These are phyloP conservation scores for Debaryomycetaceae sp. DNA, from an alignment of 1,139 yeast genomes.

Conservation along the genomic window DNA sequence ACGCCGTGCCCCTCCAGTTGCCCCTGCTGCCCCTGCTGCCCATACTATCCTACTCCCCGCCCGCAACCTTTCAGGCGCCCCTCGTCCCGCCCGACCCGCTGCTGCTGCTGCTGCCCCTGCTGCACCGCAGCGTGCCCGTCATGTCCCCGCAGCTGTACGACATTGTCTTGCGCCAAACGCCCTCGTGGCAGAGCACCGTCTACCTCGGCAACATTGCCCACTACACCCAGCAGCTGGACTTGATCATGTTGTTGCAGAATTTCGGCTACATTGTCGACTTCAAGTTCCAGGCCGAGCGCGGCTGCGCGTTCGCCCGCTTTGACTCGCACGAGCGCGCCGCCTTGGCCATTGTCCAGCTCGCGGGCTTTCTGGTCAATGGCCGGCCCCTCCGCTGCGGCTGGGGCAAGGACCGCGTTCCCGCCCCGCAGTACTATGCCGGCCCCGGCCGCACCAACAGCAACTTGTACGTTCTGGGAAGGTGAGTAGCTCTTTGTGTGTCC, in stretches of 20 bases:
- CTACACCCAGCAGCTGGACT: conserved; percentile 59
- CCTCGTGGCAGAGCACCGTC: conserved; percentile 81
- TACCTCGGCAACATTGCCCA: conserved; percentile 81
- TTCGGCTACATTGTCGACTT: conserved; percentile 79
- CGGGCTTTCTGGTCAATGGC: conserved; percentile 68
- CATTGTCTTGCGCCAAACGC: conserved; percentile 62
- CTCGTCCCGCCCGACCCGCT: not conserved
- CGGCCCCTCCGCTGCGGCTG: conserved; percentile 78
- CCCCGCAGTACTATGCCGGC: conserved; percentile 22
- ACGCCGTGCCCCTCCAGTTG: not conserved
- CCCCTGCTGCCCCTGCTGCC: conserved; percentile 6
- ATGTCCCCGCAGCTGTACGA: conserved; percentile 54
- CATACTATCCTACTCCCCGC: conserved; percentile 6
- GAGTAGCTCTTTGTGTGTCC: conserved; percentile 1
- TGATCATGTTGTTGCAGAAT: conserved; percentile 65
- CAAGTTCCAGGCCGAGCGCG: conserved; percentile 70
- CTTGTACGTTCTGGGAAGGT: conserved; percentile 12
- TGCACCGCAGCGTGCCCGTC: conserved; percentile 9
- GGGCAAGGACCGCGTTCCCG: conserved; percentile 59
- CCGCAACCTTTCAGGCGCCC: not conserved
- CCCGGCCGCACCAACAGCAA: conserved; percentile 12
- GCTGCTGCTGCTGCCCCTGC: not conserved
- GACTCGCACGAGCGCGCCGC: conserved; percentile 87
- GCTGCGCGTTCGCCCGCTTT: conserved; percentile 78
- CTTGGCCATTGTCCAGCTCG: conserved; percentile 69